Evolutionary conservation across 78 protist genomes (phyloP).

Genomic region (Chrysochromulina tobinii): DNA sequence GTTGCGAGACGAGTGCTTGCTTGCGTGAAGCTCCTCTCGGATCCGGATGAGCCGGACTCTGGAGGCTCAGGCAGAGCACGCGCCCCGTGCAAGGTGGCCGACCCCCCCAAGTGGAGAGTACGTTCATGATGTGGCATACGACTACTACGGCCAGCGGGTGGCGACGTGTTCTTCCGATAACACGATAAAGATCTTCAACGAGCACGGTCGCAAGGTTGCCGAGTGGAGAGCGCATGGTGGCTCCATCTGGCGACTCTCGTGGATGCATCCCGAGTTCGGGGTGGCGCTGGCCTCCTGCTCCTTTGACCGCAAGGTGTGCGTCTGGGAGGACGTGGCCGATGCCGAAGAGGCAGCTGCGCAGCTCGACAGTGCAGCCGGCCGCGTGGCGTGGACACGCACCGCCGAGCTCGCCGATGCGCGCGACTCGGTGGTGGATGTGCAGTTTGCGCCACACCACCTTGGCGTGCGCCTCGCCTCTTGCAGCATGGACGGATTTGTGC

Average conservation of each 20-base stretch:
- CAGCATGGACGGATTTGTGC: conserved; percentile 74
- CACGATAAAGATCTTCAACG: conserved; percentile 42
- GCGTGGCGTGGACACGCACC: background rate
- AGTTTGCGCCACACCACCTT: conserved; percentile 77
- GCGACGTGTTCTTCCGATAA: conserved; percentile 81
- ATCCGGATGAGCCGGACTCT: too few species aligned
- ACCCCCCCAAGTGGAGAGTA: too few species aligned
- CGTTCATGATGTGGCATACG: conserved; percentile 64
- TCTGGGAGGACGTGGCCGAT: conserved; percentile 82
- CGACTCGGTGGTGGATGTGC: conserved; percentile 68
- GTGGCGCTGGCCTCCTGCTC: conserved; percentile 84
- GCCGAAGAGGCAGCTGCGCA: background rate
- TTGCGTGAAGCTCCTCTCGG: too few species aligned
- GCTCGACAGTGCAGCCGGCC: background rate
- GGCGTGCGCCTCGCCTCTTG: conserved; percentile 78
- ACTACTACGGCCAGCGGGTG: conserved; percentile 76
- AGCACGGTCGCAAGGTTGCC: background rate
- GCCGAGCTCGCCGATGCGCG: conserved; percentile 72
- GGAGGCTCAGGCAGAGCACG: too few species aligned
- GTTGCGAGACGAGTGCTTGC: too few species aligned
- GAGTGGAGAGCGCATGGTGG: conserved; percentile 78
- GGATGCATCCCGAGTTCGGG: conserved; percentile 93
- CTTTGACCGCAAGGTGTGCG: conserved; percentile 75
- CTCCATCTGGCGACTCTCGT: conserved; percentile 76
- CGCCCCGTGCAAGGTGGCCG: too few species aligned